Percentiles rank a stretch among this genome's conserved stretches.
Evolutionary conservation across 1,284 basidiomycete genomes (phyloP).

Genomic region (Microbotryomycetes sp.): DNA sequence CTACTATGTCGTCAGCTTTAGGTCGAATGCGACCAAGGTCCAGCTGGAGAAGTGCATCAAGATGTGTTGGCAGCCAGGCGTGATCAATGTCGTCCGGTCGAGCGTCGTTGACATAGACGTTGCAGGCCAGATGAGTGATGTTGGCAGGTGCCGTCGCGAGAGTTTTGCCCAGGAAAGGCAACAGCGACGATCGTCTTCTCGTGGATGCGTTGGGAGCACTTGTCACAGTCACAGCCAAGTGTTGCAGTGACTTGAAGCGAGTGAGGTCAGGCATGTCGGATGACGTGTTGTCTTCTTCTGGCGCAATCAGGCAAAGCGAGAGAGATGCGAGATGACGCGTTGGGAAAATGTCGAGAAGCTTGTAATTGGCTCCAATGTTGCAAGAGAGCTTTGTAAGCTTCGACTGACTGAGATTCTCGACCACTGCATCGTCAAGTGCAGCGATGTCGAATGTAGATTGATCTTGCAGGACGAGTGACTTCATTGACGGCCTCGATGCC

Average conservation of each 20-base stretch:
- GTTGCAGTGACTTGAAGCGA: background rate
- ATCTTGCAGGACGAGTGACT: background rate
- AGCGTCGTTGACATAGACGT: background rate
- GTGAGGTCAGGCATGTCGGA: background rate
- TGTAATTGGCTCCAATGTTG: background rate
- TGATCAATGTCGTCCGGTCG: background rate
- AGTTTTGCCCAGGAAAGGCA: background rate
- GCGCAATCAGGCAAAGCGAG: background rate
- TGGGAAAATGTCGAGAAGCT: background rate
- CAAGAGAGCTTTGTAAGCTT: background rate
- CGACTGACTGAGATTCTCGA: background rate
- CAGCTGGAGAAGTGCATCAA: background rate
- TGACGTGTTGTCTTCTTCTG: background rate
- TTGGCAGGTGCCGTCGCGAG: background rate
- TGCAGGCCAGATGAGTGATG: background rate
- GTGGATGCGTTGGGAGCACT: background rate
- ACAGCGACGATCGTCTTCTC: background rate
- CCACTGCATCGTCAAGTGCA: background rate
- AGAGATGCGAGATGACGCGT: background rate
- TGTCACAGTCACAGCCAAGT: background rate
- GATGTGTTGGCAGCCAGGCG: background rate
- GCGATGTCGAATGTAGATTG: background rate
- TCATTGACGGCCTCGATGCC: background rate
- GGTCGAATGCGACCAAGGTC: background rate
- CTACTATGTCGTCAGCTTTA: background rate